Evolutionary conservation across 2,329 filamentous ascomycete species (phyloP).

Genomic region (Penicillium brasilianum): DNA sequence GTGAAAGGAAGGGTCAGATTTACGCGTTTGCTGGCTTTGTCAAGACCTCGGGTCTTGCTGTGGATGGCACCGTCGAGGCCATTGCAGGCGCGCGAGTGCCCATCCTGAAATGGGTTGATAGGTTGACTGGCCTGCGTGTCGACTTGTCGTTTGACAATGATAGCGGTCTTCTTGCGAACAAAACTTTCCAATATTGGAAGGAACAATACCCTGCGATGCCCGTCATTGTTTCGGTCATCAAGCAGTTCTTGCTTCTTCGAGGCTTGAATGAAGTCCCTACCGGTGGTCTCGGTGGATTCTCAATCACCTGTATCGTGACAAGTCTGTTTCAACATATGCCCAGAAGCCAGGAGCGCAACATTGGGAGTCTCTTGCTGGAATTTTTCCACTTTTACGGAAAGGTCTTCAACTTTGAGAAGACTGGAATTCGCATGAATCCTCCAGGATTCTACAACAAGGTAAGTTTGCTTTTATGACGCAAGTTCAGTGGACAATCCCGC

Average conservation of each 20-base stretch:
- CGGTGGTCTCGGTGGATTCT: conserved; percentile 91
- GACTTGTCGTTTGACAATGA: conserved; percentile 95
- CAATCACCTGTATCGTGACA: conserved; percentile 90
- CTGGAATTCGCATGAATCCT: conserved; percentile 76
- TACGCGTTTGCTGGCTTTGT: conserved; percentile 68
- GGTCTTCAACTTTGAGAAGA: conserved; percentile 70
- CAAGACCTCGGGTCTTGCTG: conserved; percentile 60
- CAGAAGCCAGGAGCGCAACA: conserved; percentile 69
- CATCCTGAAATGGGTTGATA: conserved; percentile 88
- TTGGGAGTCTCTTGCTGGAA: conserved; percentile 80
- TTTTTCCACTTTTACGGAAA: conserved; percentile 92
- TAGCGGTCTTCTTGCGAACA: conserved; percentile 77
- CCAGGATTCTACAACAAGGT: conserved; percentile 81
- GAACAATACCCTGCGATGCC: conserved; percentile 81
- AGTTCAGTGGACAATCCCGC: too few species aligned
- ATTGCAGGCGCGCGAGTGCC: conserved; percentile 83
- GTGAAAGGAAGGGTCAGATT: conserved; percentile 61
- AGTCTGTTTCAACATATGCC: conserved; percentile 85
- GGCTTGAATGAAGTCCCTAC: conserved; percentile 89
- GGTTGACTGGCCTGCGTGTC: conserved; percentile 76
- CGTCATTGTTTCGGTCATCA: conserved; percentile 82
- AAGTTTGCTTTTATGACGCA: conserved; percentile 14
- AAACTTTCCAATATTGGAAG: conserved; percentile 83
- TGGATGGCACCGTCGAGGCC: conserved; percentile 64
- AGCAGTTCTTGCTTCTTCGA: conserved; percentile 89